Base-by-base conservation (phyloP, 2,329 filamentous ascomycete species). In the Exophiala aquamarina region DNA sequence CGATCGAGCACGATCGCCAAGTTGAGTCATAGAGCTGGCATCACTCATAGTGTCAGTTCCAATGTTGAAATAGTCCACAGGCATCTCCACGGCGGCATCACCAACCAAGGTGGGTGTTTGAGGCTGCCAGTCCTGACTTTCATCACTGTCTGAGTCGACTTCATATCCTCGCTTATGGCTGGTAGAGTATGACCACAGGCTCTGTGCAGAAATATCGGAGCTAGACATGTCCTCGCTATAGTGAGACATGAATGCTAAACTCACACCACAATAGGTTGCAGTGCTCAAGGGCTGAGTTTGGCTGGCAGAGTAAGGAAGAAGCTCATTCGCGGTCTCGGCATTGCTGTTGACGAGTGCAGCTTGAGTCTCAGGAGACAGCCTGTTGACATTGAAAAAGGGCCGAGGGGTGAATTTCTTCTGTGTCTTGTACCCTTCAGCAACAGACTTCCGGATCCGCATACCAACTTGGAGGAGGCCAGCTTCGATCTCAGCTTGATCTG, bases 381-480 rank as follows among this genome's bases (percentile, higher is more conserved):
- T 32, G 33, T 48, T 36, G 18, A 52, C 33, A 34, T 56, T 45
- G 47, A 54, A 53, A 40, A 59, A 59, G 13, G 57, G 57, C 26
- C 55, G 53, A 20, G 57, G 57, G 10, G 57, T 59, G 44, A 59
- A 59, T 41, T 56, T 55, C 48, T 55, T 59, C 34, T 52, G 57
- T 42, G 60, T 61, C 73, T 95, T 94, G 77, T 96, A 96, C 50
- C 92, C 92, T 65, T 96, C 91, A 1, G 89, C 86, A 6, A 97
- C 87, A 9, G 87, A 87, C 72, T 97, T 97, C 64, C 92, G 86
- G 41, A 97, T 79, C 18, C 92, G 85, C 90, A 96, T 96, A 61
- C 92, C 92, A 55, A 97, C 92, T 60, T 79, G 88, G 33, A 96
- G 76, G n/a, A 97, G 83, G 53, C 87, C 87, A 28, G 90, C 78